Evolutionary conservation across 1,284 basidiomycete genomes (phyloP).

Genomic region (Apiotrichum gracile): DNA sequence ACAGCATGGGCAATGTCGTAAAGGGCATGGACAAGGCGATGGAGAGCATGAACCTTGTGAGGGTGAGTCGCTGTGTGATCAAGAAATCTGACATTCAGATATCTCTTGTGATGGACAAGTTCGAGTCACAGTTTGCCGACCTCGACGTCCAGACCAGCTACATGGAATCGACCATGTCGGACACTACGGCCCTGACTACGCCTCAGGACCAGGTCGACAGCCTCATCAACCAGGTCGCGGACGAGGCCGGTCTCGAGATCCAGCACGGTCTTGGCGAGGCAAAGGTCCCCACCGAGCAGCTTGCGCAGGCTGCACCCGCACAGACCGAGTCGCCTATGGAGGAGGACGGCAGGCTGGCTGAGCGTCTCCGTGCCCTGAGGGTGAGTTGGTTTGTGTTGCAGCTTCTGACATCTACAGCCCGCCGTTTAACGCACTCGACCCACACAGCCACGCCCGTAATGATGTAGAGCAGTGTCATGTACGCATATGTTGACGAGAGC

Average conservation of each 20-base stretch:
- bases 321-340: conserved; percentile 28
- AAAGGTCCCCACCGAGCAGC: conserved; percentile 52
- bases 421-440: background rate
- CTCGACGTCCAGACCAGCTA: conserved; percentile 96
- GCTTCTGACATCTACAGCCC: background rate
- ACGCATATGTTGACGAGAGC: conserved; percentile 3
- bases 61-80: conserved; percentile 54
- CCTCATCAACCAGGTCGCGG: conserved; percentile 88
- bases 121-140: conserved; percentile 93
- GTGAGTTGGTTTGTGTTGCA: conserved; percentile 24
- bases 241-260: conserved; percentile 94
- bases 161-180: conserved; percentile 95
- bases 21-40: conserved; percentile 98
- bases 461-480: conserved; percentile 18
- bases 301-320: conserved; percentile 43
- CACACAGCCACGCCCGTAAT: background rate
- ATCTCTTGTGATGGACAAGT: conserved; percentile 98
- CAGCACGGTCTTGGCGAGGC: conserved; percentile 75
- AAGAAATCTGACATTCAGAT: conserved; percentile 57
- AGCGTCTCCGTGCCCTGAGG: conserved; percentile 37
- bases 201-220: conserved; percentile 96
- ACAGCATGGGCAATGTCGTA: conserved; percentile 93
- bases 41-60: conserved; percentile 98
- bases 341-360: conserved; percentile 39
- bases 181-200: conserved; percentile 84